A percentile compares a stretch with the other conserved stretches of the same genome.
These are phyloP conservation scores for Suhomyces kunorum DNA, from an alignment of 1,139 yeast genomes.

Conservation along the genomic window DNA sequence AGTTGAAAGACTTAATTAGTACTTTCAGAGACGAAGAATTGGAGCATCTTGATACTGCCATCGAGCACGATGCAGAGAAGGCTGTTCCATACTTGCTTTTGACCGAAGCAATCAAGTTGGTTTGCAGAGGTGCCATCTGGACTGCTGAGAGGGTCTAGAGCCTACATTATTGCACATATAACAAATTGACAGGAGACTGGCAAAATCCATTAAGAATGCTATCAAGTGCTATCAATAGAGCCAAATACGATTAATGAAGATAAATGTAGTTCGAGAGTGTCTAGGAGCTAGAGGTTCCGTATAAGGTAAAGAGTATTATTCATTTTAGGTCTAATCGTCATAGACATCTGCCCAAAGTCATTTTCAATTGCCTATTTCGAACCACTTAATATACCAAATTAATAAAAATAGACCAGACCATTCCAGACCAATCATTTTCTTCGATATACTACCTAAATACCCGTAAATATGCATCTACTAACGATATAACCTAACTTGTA, in stretches of 20 bases:
- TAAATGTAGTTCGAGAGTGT: background rate
- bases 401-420: too few relatives aligned
- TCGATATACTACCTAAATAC: too few relatives aligned
- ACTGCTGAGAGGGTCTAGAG: conserved; percentile 75
- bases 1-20: conserved; percentile 63
- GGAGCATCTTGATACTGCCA: conserved; percentile 93
- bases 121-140: conserved; percentile 88
- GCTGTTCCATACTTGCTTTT: conserved; percentile 90
- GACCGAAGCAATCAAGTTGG: conserved; percentile 81
- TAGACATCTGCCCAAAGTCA: too few relatives aligned
- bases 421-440: too few relatives aligned
- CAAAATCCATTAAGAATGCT: background rate
- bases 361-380: too few relatives aligned
- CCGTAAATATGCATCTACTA: too few relatives aligned
- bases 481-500: too few relatives aligned
- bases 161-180: background rate
- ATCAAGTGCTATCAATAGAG: background rate
- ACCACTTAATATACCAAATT: too few relatives aligned
- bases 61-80: conserved; percentile 84
- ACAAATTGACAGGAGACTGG: background rate
- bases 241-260: background rate
- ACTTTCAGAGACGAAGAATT: conserved; percentile 91
- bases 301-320: too few relatives aligned
- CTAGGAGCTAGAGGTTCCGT: too few relatives aligned
- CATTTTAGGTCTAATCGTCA: background rate